These are phyloP conservation scores for Leccinum arenicola DNA, from an alignment of 768 basidiomycete species.

Conservation along the genomic window DNA sequence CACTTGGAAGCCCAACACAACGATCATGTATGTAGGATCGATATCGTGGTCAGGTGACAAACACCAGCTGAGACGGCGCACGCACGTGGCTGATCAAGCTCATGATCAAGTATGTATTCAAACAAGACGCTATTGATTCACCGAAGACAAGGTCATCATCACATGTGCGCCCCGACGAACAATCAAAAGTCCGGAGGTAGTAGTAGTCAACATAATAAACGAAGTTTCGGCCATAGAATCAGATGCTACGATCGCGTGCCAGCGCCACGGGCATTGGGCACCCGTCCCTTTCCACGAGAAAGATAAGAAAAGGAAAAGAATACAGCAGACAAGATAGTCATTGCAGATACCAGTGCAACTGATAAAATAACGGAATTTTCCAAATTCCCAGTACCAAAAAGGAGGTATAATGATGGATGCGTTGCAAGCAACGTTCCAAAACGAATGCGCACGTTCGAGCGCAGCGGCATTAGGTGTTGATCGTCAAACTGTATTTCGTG, in stretches of 20 bases:
- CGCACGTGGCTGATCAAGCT: background rate
- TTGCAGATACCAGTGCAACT: background rate
- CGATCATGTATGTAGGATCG: background rate
- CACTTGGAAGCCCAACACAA: background rate
- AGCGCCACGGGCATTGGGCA: background rate
- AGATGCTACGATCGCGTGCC: background rate
- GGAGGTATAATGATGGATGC: background rate
- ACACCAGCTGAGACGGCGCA: background rate
- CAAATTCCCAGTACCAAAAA: background rate
- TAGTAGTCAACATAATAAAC: background rate
- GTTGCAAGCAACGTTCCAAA: background rate
- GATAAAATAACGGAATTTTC: background rate
- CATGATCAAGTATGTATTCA: background rate
- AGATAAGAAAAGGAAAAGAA: background rate
- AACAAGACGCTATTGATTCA: background rate
- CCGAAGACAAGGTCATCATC: background rate
- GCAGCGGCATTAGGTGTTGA: slow-evolving; percentile 33
- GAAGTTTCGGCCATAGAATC: background rate
- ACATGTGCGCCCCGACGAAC: background rate
- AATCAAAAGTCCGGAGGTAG: background rate
- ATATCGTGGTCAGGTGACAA: background rate
- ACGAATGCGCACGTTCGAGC: background rate
- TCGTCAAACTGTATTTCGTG: slow-evolving; percentile 42
- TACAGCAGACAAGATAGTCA: background rate
- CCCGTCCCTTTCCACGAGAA: background rate